Conservation (phyloP, 177 flowering plant genomes). For the Vitis hybrid region DNA sequence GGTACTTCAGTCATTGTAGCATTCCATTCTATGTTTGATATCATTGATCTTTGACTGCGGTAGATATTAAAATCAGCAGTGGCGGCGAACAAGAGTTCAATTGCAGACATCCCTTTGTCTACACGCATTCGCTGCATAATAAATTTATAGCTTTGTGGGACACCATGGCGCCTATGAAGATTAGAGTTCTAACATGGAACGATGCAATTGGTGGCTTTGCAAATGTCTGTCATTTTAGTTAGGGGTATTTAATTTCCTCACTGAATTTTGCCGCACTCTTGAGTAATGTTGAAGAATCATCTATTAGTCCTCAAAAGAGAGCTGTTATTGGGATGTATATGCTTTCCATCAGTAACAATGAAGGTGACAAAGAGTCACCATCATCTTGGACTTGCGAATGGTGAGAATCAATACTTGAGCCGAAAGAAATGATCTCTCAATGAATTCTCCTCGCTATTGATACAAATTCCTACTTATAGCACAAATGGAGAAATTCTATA, state of each 20-base stretch:
- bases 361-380: conserved; percentile 17
- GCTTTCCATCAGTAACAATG: conserved; percentile 4
- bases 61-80: neutral
- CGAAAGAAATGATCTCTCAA: conserved; percentile 27
- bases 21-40: neutral
- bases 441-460: conserved; percentile 18
- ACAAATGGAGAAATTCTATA: neutral
- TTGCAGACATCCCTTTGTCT: neutral
- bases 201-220: conserved; percentile 2
- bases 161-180: neutral
- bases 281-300: conserved; percentile 16
- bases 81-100: neutral
- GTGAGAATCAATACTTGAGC: conserved; percentile 28
- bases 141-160: conserved; percentile 1
- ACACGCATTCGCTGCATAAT: neutral
- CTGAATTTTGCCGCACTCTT: conserved; percentile 6
- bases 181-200: conserved; percentile 2
- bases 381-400: conserved; percentile 13
- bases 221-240: too few relatives aligned
- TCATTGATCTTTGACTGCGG: neutral
- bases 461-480: conserved; percentile 13
- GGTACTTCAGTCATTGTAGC: neutral
- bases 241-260: neutral
- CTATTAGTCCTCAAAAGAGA: neutral
- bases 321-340: neutral